phyloP scores from a whole-genome alignment of 2,329 filamentous ascomycete species.

The Fonsecaea nubica region DNA sequence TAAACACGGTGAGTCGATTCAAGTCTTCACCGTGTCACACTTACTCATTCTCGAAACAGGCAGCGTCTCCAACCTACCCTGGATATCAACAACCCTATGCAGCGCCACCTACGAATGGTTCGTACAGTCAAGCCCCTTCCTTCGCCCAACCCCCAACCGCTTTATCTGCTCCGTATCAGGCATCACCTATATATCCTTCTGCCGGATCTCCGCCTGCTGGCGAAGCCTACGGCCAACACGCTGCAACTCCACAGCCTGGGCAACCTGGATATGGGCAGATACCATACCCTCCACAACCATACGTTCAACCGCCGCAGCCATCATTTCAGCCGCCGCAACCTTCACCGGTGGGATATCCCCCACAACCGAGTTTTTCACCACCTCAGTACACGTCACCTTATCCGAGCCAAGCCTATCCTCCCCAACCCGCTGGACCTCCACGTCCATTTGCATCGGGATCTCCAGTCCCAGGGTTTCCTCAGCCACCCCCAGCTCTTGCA shows the following conservation, averaged over 20 bases:
- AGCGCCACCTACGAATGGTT: slow-evolving; percentile 35
- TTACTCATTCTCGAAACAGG: slow-evolving; percentile 25
- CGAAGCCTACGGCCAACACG: slow-evolving; percentile 31
- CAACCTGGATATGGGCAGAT: slow-evolving; percentile 34
- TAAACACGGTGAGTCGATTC: slow-evolving; percentile 55
- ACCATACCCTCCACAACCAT: slow-evolving; percentile 30
- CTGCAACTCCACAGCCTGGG: slow-evolving; percentile 40
- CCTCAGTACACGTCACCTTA: slow-evolving; percentile 43
- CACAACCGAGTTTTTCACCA: slow-evolving; percentile 45
- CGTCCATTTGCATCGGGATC: slow-evolving; percentile 51
- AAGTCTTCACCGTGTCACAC: slow-evolving; percentile 1
- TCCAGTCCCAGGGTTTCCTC: slow-evolving; percentile 49
- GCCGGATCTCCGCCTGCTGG: slow-evolving; percentile 26
- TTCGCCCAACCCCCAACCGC: slow-evolving; percentile 32
- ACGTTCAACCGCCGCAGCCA: slow-evolving; percentile 24
- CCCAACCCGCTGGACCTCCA: slow-evolving; percentile 42
- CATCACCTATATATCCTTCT: slow-evolving; percentile 22
- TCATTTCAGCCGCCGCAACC: slow-evolving; percentile 37
- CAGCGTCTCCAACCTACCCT: slow-evolving; percentile 32
- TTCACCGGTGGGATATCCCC: slow-evolving; percentile 32
- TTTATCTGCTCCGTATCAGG: slow-evolving; percentile 30
- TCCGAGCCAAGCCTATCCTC: slow-evolving; percentile 47
- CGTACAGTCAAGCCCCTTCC: slow-evolving; percentile 36
- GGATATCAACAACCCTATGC: slow-evolving; percentile 38
- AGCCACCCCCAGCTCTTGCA: slow-evolving; percentile 53